Evolutionary conservation across 805 yeast species (phyloP), one percentile per base, ranked within the genome.

Genomic region (Kazachstania psychrophila): DNA sequence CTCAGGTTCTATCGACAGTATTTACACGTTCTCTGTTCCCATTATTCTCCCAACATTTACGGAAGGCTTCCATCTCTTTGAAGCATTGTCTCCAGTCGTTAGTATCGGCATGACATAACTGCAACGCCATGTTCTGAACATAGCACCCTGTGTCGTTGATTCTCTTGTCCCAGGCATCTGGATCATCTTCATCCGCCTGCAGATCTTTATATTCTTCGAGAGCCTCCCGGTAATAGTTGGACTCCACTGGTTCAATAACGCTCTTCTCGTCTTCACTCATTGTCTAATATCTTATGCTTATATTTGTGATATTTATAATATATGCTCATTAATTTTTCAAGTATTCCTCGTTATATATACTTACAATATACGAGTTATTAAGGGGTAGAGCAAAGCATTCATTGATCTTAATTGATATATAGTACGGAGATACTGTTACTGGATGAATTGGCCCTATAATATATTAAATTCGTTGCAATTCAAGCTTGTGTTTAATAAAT

Each of bases 21-120:
- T 41, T 36, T 1, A 53, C 58, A 26, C 86, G 64, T 37, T 64
- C 63, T 48, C 72, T 62, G 45, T 79, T 79, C 28, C 73, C 71
- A 51, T 75, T 65, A 12, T 42, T 49, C 7, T 61, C 69, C 87
- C 87, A 79, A 59, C 88, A 79, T 37, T 69, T 63, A 37, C 70
- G 67, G 51, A 79, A 78, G 12, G 69, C 72, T 23, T 62, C 61
- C 81, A 78, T 80, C 53, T 83, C 92, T 14, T 62, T 60, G 2
- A 73, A 54, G 45, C 94, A 82, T 48, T 75, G 60, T 37, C 94
- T 61, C 95, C 95, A 84, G 52, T 84, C 94, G 20, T 75, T 75
- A 1, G 78, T 79, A 41, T 82, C 94, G 3, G 86, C 87, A 52
- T 80, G 87, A 47, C 95, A 84, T 23, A 83, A 58, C 36, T 79